These are phyloP conservation scores for Aspergillus sp. DNA, from an alignment of 2,329 filamentous ascomycete genomes.

Conservation along the genomic window DNA sequence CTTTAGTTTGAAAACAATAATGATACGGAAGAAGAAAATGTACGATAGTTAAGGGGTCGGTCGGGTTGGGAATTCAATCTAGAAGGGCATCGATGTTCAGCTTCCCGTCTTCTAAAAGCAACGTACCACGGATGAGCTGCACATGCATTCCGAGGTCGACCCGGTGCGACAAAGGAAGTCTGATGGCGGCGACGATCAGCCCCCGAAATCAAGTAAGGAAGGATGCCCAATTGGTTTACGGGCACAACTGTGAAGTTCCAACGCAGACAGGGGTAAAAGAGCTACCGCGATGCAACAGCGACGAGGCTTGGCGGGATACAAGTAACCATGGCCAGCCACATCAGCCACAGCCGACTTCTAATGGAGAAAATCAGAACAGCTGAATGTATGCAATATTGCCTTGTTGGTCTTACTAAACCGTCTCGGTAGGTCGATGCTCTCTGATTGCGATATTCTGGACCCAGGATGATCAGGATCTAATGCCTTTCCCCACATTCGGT, in stretches of 20 bases:
- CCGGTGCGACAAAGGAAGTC: slow-evolving; percentile 2
- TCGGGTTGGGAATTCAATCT: not conserved
- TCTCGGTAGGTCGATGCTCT: no score
- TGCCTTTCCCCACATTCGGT: not conserved
- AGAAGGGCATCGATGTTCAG: not conserved
- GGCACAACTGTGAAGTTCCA: not conserved
- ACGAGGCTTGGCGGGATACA: not conserved
- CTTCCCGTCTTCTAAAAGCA: not conserved
- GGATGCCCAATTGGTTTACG: not conserved
- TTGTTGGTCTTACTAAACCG: no score
- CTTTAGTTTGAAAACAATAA: not conserved
- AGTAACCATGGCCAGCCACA: slow-evolving; percentile 12
- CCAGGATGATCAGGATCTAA: not conserved
- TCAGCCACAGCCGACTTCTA: slow-evolving; percentile 14
- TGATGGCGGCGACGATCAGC: slow-evolving; percentile 2
- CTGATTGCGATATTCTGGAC: not conserved
- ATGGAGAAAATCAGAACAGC: not conserved
- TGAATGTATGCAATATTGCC: not conserved
- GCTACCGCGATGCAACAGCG: not conserved
- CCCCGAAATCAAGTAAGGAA: slow-evolving; percentile 1
- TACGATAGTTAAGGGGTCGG: not conserved
- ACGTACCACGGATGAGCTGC: slow-evolving; percentile 1
- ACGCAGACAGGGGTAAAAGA: slow-evolving; percentile 1
- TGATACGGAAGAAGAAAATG: not conserved
- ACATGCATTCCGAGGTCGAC: slow-evolving; percentile 5